phyloP scores from a whole-genome alignment of 2,329 filamentous ascomycete species.

The Chaetomium strumarium region DNA sequence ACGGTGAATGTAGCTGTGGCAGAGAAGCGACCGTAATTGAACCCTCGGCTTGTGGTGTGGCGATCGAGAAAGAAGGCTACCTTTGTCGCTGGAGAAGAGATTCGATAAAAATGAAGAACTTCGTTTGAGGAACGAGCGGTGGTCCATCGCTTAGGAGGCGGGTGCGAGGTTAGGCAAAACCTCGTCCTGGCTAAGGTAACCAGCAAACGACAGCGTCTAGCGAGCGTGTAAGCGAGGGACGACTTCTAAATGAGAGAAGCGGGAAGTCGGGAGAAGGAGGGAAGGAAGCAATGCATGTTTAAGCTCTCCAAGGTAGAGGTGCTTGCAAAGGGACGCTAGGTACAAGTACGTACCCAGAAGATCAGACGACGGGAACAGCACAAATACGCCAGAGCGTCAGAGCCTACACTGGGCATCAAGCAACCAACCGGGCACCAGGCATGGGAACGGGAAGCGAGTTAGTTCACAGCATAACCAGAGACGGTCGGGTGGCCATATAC shows the following conservation, averaged over 20 bases:
- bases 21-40: constrained; percentile 41
- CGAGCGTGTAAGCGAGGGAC: background rate
- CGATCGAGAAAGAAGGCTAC: constrained; percentile 27
- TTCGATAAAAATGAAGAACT: constrained; percentile 20
- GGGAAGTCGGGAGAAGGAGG: background rate
- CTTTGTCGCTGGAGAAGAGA: constrained; percentile 18
- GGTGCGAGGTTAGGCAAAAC: background rate
- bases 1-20: constrained; percentile 48
- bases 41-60: constrained; percentile 34
- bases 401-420: too few relatives aligned
- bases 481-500: too few relatives aligned
- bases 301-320: too few relatives aligned
- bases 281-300: too few relatives aligned
- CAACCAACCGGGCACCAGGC: too few relatives aligned
- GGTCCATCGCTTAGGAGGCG: constrained; percentile 17
- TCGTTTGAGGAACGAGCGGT: constrained; percentile 13
- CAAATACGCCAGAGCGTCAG: too few relatives aligned
- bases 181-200: background rate
- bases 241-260: background rate
- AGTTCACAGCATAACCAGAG: too few relatives aligned
- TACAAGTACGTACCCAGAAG: too few relatives aligned
- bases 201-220: constrained; percentile 3
- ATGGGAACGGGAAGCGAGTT: too few relatives aligned
- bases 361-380: too few relatives aligned
- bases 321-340: too few relatives aligned